These are phyloP conservation scores for Lanmaoa rubissima DNA, from an alignment of 768 basidiomycete species.

Conservation along the genomic window DNA sequence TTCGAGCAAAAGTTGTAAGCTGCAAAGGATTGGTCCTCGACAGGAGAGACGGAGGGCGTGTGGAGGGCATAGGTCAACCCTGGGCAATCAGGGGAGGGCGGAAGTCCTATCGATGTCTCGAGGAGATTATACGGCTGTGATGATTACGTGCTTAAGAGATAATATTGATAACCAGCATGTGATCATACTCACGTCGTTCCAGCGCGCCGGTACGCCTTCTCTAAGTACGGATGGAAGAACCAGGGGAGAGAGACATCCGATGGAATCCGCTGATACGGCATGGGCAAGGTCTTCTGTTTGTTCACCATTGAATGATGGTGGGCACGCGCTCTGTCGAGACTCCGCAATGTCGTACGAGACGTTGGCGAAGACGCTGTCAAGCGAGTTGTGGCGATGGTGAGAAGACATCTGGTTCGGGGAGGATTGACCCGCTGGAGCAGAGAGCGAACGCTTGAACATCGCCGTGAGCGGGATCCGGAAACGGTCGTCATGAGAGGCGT, in stretches of 20 bases:
- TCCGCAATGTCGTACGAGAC: conserved; percentile 32
- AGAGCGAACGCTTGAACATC: conserved; percentile 65
- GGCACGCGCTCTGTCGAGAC: conserved; percentile 11
- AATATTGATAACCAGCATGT: conserved; percentile 8
- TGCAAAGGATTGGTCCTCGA: conserved; percentile 23
- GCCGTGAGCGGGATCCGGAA: conserved; percentile 55
- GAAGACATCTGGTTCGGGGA: conserved; percentile 9
- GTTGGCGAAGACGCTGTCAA: conserved; percentile 32
- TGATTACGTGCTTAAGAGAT: conserved; percentile 20
- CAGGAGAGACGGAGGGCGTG: conserved; percentile 27
- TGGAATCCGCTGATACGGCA: conserved; percentile 23
- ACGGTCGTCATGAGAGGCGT: conserved; percentile 26
- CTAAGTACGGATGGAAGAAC: conserved; percentile 32
- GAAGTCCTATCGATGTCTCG: conserved; percentile 30
- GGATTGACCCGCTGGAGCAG: conserved; percentile 44
- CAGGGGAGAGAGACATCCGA: conserved; percentile 30
- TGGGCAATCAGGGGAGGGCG: conserved; percentile 23
- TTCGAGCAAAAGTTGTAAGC: conserved; percentile 18
- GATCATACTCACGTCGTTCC: conserved; percentile 33
- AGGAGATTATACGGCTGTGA: conserved; percentile 35
- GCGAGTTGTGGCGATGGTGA: conserved; percentile 23
- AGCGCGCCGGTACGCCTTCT: conserved; percentile 30
- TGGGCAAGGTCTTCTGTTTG: conserved; percentile 22
- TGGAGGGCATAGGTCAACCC: conserved; percentile 23
- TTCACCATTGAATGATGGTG: conserved; percentile 14